Percentiles rank a stretch among this genome's conserved stretches.
Conservation (phyloP, 805 yeast species). For the Lachancea kluyveri region DNA sequence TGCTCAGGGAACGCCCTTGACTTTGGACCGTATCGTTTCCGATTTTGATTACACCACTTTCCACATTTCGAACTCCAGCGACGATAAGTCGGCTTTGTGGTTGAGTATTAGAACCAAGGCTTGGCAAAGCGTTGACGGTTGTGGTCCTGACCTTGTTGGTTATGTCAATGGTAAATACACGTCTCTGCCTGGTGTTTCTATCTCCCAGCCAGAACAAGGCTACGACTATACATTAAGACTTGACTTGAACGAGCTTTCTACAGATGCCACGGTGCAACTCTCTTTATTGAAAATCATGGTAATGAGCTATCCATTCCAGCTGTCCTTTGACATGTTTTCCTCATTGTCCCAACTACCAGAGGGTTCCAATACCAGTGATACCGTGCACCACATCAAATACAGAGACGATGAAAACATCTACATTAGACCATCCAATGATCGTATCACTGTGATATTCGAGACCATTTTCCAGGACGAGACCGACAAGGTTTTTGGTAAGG, state of each 20-base stretch:
- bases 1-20: slow-evolving; percentile 22
- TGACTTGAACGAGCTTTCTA: slow-evolving; percentile 52
- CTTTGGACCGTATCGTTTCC: slow-evolving; percentile 78
- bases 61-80: slow-evolving; percentile 75
- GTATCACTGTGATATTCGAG: slow-evolving; percentile 94
- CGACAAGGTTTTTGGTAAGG: slow-evolving; percentile 85
- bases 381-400: slow-evolving; percentile 51
- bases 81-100: slow-evolving; percentile 43
- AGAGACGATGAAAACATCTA: slow-evolving; percentile 91
- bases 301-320: slow-evolving; percentile 88
- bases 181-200: slow-evolving; percentile 18
- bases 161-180: slow-evolving; percentile 20
- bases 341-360: slow-evolving; percentile 40
- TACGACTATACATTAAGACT: slow-evolving; percentile 74
- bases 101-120: slow-evolving; percentile 30
- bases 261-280: slow-evolving; percentile 52
- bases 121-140: slow-evolving; percentile 23
- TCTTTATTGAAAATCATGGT: slow-evolving; percentile 78
- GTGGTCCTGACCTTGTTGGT: slow-evolving; percentile 15
- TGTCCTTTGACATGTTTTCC: slow-evolving; percentile 77
- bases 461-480: slow-evolving; percentile 95
- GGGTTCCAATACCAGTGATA: slow-evolving; percentile 19
- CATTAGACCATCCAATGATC: slow-evolving; percentile 86
- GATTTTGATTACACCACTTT: slow-evolving; percentile 96
- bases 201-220: slow-evolving; percentile 50